Evolutionary conservation across 371 early-diverging fungal species (phyloP).

Genomic region (Zopfochytrium polystomum): DNA sequence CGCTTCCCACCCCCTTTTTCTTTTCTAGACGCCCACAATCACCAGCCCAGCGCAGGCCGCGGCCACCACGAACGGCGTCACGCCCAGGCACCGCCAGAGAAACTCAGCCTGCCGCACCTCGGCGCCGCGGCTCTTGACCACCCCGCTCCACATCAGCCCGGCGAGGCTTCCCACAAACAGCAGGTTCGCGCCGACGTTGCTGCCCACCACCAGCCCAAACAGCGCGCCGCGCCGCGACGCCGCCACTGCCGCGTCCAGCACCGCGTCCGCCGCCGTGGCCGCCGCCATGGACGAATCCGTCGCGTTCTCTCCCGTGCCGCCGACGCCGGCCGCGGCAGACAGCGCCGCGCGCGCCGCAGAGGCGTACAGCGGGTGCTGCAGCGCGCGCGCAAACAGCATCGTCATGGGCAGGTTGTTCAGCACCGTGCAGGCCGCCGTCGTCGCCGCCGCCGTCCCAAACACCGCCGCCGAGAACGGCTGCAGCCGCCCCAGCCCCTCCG

Average conservation of each 20-base stretch:
- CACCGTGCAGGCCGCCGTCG: slow-evolving; percentile 67
- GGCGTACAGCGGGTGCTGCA: slow-evolving; percentile 64
- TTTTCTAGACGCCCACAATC: slow-evolving; percentile 50
- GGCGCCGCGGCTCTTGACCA: slow-evolving; percentile 57
- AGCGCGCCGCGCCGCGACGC: slow-evolving; percentile 52
- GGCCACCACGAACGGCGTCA: slow-evolving; percentile 64
- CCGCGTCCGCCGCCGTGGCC: slow-evolving; percentile 13
- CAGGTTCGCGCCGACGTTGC: slow-evolving; percentile 77
- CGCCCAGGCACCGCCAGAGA: slow-evolving; percentile 58
- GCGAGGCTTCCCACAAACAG: slow-evolving; percentile 73
- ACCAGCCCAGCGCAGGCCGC: slow-evolving; percentile 47
- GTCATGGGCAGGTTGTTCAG: slow-evolving; percentile 85
- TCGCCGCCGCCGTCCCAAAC: slow-evolving; percentile 60
- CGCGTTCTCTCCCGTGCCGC: no score
- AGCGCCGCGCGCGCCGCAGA: no score
- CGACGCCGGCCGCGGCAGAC: no score
- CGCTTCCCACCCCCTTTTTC: slow-evolving; percentile 39
- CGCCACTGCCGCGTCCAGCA: slow-evolving; percentile 13
- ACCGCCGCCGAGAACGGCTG: no score
- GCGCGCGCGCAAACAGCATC: slow-evolving; percentile 70
- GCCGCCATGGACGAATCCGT: no score
- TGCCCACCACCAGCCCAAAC: slow-evolving; percentile 71
- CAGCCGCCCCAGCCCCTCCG: slow-evolving; percentile 57
- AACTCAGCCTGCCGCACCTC: slow-evolving; percentile 58
- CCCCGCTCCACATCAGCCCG: slow-evolving; percentile 71